A percentile compares a stretch with the other conserved stretches of the same genome.
Evolutionary conservation across 2,329 filamentous ascomycete genomes (phyloP).

Genomic region (Penicillium crustosum): DNA sequence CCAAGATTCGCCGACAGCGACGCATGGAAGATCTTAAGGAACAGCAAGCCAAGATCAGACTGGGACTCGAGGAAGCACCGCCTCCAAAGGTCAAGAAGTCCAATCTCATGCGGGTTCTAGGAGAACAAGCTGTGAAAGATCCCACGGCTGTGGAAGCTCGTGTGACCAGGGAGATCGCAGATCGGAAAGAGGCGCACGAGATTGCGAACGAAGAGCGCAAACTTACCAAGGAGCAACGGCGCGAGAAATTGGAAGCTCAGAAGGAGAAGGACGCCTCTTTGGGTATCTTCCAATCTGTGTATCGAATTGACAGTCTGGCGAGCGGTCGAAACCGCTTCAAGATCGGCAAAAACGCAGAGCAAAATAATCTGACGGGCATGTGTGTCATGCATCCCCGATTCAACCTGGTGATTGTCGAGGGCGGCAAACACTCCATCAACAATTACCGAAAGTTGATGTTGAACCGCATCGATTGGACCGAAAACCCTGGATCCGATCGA

Average conservation of each 20-base stretch:
- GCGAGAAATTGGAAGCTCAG: constrained; percentile 77
- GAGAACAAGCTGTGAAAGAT: constrained; percentile 90
- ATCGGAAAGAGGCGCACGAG: constrained; percentile 77
- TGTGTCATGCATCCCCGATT: constrained; percentile 88
- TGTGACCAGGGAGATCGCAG: constrained; percentile 88
- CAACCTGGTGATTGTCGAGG: constrained; percentile 88
- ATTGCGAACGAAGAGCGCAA: constrained; percentile 79
- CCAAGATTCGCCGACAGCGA: constrained; percentile 83
- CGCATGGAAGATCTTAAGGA: constrained; percentile 94
- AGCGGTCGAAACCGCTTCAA: constrained; percentile 94
- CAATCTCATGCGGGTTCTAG: constrained; percentile 95
- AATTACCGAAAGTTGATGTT: constrained; percentile 92
- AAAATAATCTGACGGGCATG: constrained; percentile 81
- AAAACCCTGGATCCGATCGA: constrained; percentile 70
- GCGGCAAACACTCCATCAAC: constrained; percentile 76
- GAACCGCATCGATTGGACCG: constrained; percentile 90
- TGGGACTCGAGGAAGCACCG: constrained; percentile 85
- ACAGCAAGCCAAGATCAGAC: constrained; percentile 89
- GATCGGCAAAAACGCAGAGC: constrained; percentile 87
- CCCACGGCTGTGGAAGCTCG: constrained; percentile 94
- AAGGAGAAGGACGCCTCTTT: constrained; percentile 86
- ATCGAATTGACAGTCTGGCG: constrained; percentile 83
- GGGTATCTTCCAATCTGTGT: constrained; percentile 82
- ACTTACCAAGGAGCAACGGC: constrained; percentile 81
- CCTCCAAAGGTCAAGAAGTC: constrained; percentile 96